Base-by-base conservation (phyloP, 352 stramenopile genomes). In the Globisporangium paroecandrum region DNA sequence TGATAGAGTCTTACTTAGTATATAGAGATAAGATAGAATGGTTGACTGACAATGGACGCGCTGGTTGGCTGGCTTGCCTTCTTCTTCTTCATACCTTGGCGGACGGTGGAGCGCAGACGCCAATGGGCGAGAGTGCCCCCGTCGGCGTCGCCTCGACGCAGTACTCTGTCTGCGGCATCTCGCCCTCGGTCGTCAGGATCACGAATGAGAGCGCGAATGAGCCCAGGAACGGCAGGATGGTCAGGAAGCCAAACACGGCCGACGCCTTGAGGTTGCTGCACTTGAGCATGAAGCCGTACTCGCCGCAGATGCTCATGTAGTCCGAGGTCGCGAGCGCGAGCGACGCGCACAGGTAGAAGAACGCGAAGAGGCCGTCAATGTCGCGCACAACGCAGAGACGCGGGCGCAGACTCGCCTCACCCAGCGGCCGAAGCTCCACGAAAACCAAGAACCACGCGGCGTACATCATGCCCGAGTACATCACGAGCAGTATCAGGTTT, bases 201-300 rank as follows among this genome's bases (percentile, higher is more conserved):
- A 73, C 72, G 58, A 79, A 81, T 13, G 78, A 79, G 15, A 84
- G 53, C 22, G 72, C 55, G 29, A 85, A 56, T 0, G 81, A 80
- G 3, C 64, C 69, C 6, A 72, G 4, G 15, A 85, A 68, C 3
- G 74, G 71, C 46, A 79, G 24, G 3, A 69, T 63, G 32, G 75
- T 72, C 10, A 78, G 20, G 13, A 89, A 71, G 10, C 76, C 56
- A 43, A 85, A 83, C n/a, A 76, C 55, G 9, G 62, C 65, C 1
- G 78, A 72, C 4, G 74, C 51, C 24, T 72, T 75, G 32, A 89
- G 54, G 58, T 85, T 86, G 54, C 25, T 66, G 66, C 81, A 89
- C 51, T 75, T 54, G 58, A 81, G 66, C 56, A 77, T 62, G 41
- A 34, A 46, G 12, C 59, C 70, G 22, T 79, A 82, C 13, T 66